These are phyloP conservation scores for Mollisiaceae sp. DNA, from an alignment of 2,329 filamentous ascomycete species.

Conservation along the genomic window DNA sequence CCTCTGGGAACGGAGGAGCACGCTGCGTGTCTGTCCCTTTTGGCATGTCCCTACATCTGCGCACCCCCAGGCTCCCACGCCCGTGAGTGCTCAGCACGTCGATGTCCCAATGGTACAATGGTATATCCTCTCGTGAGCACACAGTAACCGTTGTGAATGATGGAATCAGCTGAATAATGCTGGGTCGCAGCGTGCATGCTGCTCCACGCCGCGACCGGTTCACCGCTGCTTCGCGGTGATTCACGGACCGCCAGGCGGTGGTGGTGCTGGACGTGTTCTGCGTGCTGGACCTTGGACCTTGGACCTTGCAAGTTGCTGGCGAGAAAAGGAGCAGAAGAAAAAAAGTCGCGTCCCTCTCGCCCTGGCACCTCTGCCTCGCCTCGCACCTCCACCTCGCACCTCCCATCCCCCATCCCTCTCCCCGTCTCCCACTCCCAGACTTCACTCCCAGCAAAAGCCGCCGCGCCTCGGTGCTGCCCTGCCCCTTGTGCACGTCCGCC, in stretches of 20 bases:
- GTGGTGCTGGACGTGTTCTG: neutral
- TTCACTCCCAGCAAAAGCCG: neutral
- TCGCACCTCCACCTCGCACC: neutral
- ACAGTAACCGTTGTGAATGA: neutral
- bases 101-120: neutral
- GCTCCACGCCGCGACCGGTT: conserved; percentile 2
- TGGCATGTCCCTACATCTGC: neutral
- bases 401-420: neutral
- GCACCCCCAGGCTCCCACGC: neutral
- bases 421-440: neutral
- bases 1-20: neutral
- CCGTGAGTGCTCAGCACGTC: neutral
- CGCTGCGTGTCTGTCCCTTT: neutral
- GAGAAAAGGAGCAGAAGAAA: neutral
- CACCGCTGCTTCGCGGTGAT: conserved; percentile 5
- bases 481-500: neutral
- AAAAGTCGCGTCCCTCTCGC: neutral
- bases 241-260: neutral
- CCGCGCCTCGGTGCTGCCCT: neutral
- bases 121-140: no score
- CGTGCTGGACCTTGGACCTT: no score
- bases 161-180: conserved; percentile 6
- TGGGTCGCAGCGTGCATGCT: neutral
- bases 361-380: neutral
- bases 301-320: no score